Evolutionary conservation across 495 filamentous ascomycete species (phyloP), one percentile per base, ranked within the genome.

Genomic region (Penicillium longicatenatum): DNA sequence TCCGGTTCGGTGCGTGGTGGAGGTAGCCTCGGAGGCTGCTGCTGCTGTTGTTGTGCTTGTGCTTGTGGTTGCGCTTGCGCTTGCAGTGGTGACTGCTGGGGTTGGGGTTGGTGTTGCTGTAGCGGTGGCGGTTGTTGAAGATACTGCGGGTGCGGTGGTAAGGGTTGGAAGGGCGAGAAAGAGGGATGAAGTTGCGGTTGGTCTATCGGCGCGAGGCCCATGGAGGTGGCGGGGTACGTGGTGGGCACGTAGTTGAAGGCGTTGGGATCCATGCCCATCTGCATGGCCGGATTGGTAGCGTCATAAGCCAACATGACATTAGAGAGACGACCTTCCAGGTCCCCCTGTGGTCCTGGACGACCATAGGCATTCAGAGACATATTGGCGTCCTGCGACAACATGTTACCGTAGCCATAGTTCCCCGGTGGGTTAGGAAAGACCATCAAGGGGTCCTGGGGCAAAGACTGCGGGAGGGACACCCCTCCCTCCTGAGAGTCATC

Each of bases 231-330:
- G 24, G 60, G 59, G 47, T 67, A 69, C 33, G 64, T 53, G 14
- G 60, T 48, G 39, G 72, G 57, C 19, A 64, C 30, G 55, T 70
- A 72, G 44, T 68, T 24, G 57, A 70, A 75, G 17, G 61, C 51
- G 57, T 59, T 57, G 8, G 65, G 26, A 17, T 67, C 66, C 50
- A 71, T 17, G 51, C 46, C 57, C 62, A 74, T 60, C 2, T 65
- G 57, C 58, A 71, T 63, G 6, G 66, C 65, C 2, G 54, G 17
- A 30, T 48, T 60, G 19, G 65, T 52, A 9, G 64, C 33, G 31
- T 75, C 69, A 51, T 74, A 76, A 8, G 68, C 46, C 45, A 72
- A 51, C 56, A 72, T 72, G 4, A 65, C 58, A 57, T 66, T 68
- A 12, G 65, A 58, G 24, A 66, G 52, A 21, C 61, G 72, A 24